Base-by-base conservation (phyloP, 2,329 filamentous ascomycete species). In the Botrytis medusae region DNA sequence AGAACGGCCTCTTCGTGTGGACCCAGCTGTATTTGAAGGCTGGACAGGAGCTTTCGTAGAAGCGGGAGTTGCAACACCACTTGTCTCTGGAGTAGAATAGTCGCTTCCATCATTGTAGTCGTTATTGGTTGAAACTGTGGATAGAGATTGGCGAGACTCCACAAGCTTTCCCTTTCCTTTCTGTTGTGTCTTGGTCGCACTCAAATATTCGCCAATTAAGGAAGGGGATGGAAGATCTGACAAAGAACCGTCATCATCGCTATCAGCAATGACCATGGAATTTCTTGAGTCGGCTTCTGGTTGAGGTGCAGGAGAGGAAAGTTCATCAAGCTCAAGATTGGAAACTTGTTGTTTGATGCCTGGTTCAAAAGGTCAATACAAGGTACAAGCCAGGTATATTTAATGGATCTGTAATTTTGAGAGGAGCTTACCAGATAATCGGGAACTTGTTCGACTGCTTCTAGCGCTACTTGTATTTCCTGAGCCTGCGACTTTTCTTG, bases 61-160 rank as follows among this genome's bases (percentile, higher is more conserved):
- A 82, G 34, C 77, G 25, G 78, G 89, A 16, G 89, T 91, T 29
- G 83, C 84, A 64, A 84, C 83, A 71, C 86, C 84, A 80, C 88
- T 91, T 32, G 90, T 92, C 54, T 84, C 87, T 7, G 90, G 89
- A 5, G 90, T 92, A 74, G 88, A 89, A 77, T 86, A 87, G 29
- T 85, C 87, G 54, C 84, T 83, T 18, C 83, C 86, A 9, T 83
- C 83, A 71, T 84, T 84, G 71, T 68, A 57, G 34, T 84, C 80
- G 44, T 81, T 81, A 16, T 80, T 80, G 48, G 82, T 81, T 9
- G 82, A 81, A 44, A 80, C 76, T 4, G 84, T 84, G 34, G 83
- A 83, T 8, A 83, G 77, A 40, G 84, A 82, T 54, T 81, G 81
- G 2, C 82, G 77, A 34, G 72, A 70, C n/a, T 73, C 76, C 73